A percentile compares a stretch with the other conserved stretches of the same genome.
phyloP scores from a whole-genome alignment of 805 yeast species.

The Metschnikowia proteae region DNA sequence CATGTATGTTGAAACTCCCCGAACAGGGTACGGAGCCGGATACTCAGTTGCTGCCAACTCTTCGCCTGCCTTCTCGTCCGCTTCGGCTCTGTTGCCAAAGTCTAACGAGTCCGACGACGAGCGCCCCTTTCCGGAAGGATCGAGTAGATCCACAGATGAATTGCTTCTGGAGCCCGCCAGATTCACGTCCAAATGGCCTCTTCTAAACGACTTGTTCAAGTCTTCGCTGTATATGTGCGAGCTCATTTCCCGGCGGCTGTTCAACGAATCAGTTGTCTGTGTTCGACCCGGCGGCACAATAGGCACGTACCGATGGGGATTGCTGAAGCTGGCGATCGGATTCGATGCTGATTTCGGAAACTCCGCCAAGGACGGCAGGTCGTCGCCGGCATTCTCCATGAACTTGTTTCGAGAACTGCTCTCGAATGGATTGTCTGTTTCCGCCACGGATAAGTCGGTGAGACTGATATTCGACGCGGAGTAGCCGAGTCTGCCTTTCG shows the following conservation, averaged over 20 bases:
- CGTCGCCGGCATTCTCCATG: background rate
- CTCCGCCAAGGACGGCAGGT: background rate
- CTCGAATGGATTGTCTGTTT: constrained; percentile 11
- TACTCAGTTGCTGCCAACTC: background rate
- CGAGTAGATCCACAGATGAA: background rate
- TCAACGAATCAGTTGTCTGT: constrained; percentile 3
- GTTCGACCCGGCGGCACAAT: background rate
- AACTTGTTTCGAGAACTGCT: background rate
- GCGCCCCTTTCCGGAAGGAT: background rate
- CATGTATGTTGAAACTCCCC: constrained; percentile 17
- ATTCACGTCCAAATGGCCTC: background rate
- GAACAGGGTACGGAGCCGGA: constrained; percentile 16
- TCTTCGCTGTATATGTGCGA: constrained; percentile 1
- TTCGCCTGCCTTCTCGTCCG: too few relatives aligned
- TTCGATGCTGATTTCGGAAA: background rate
- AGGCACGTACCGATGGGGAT: background rate
- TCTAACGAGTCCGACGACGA: background rate
- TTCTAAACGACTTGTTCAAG: background rate
- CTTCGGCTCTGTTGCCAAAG: background rate
- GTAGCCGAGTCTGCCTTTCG: background rate
- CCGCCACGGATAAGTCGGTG: constrained; percentile 1
- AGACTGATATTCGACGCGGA: constrained; percentile 2
- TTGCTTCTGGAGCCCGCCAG: constrained; percentile 2
- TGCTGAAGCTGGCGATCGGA: background rate
- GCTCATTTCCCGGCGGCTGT: constrained; percentile 3